Evolutionary conservation across 257 asterid genomes (phyloP), one percentile per base, ranked within the genome.

Genomic region (Solanum phureja): DNA sequence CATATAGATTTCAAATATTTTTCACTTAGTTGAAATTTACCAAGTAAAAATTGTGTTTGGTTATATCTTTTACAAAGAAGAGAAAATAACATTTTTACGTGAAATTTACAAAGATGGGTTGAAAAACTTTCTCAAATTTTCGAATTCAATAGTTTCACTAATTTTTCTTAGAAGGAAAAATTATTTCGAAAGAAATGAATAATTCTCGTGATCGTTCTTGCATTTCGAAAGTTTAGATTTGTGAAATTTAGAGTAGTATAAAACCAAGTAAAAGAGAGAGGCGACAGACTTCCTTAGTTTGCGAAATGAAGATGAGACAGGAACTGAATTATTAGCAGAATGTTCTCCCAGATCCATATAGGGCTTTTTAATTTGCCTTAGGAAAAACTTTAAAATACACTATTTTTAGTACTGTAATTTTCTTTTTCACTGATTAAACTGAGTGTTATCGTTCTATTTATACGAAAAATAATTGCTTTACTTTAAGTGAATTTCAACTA

Each of bases 391-490:
- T 29, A 23, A 75, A 75, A 10, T 5, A 4, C 21, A 52, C n/a
- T 6, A 0, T 52, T 52, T 18, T 52, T 2, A 0, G 21, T 49
- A 0, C 21, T 49, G 60, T 49, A 13, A 46, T 46, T 46, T 46
- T 46, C 11, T 46, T 42, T 49, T 49, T 13, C 58, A 13, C 21
- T 49, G 0, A 49, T 49, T 49, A 49, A 49, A 49, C 3, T 49
- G 7, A 4, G 58, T 5, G 2, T 2, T 49, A 14, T 49, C 21
- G 2, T 13, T 13, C 58, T 13, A 14, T 52, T 52, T 52, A 52
- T 52, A 52, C 0, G 19, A 4, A 46, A 14, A 46, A 38, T 0
- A 8, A 7, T 1, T 13, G 2, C 0, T 46, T 14, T 12, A 1
- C 23, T 58, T 58, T 7, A 21, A 21, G 68, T 60, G 27, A 60